Evolutionary conservation across 2,329 filamentous ascomycete species (phyloP).

Genomic region (Pyrenophora graminea): DNA sequence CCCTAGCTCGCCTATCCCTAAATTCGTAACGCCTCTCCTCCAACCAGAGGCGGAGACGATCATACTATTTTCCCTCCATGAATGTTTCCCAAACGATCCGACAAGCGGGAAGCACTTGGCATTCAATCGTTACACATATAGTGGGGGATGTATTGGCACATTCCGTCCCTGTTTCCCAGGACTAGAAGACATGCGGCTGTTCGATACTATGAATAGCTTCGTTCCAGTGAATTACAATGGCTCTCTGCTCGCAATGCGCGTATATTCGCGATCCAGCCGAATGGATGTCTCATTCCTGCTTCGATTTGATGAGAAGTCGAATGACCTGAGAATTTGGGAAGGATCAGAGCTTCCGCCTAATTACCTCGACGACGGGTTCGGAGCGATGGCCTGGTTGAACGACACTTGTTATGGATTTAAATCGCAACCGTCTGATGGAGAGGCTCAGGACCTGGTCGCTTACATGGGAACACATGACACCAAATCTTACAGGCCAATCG

Average conservation of each 20-base stretch:
- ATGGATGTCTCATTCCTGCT: background rate
- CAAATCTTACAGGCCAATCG: background rate
- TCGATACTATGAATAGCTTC: background rate
- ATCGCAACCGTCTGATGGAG: no score
- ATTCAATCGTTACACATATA: conserved; percentile 18
- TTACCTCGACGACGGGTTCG: no score
- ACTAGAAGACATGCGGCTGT: background rate
- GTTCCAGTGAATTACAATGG: conserved; percentile 7
- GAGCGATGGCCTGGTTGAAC: conserved; percentile 19
- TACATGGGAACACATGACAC: conserved; percentile 1
- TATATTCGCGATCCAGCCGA: background rate
- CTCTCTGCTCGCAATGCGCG: background rate
- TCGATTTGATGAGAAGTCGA: conserved; percentile 19
- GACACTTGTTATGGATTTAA: conserved; percentile 13
- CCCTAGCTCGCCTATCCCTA: background rate
- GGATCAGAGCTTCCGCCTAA: background rate
- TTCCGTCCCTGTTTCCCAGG: background rate
- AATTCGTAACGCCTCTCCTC: conserved; percentile 7
- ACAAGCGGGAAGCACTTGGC: background rate
- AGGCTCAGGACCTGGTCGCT: background rate
- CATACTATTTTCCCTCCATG: conserved; percentile 9
- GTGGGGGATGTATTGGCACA: conserved; percentile 9
- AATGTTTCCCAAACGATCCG: background rate
- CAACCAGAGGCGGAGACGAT: conserved; percentile 21
- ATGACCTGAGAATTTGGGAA: conserved; percentile 10